Base-by-base conservation (phyloP, 768 basidiomycete species). In the Amanita thiersii region DNA sequence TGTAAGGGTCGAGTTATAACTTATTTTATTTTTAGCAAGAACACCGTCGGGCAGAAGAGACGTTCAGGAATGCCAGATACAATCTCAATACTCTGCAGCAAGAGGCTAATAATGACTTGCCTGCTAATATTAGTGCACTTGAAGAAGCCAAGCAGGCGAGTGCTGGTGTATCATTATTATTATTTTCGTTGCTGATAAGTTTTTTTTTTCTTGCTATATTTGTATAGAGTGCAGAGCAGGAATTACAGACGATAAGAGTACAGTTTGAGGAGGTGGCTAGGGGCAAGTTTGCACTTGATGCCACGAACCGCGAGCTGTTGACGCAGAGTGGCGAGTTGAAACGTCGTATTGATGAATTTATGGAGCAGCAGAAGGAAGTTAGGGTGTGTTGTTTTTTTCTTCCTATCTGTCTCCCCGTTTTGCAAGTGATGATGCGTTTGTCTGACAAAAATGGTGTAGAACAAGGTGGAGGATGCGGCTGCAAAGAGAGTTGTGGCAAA, bases 51-150 rank as follows among this genome's bases (percentile, higher is more conserved):
- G 56, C 64, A 17, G 53, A 64, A 34, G 37, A 50, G 1, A 33
- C 45, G 2, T 30, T 53, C 12, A 51, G 60, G 26, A 35, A 35
- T 4, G 64, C 67, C 21, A 77, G 66, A 53, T 24, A 46, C 5
- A 50, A 47, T 1, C 57, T 73, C 29, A 51, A 53, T 21, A 58
- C 59, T 15, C 53, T 84, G 12, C 73, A 80, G 47, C 62, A 70
- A 25, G 81, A 83, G 47, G 69, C 71, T 9, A 83, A 81, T 43
- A 81, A 85, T 14, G 81, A 84, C 9, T 62, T 82, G 56, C 81
- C 84, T 1, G 73, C 73, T 5, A 70, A 73, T 50, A 64, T 85
- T n/a, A 64, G 70, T 15, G 72, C 69, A 10, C 60, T 85, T 10
- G 64, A 80, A 45, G 65, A 58, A 8, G 74, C 70, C 3, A 74